Conservation (phyloP, 345 rosid species). For the Eucalyptus fibrosa region DNA sequence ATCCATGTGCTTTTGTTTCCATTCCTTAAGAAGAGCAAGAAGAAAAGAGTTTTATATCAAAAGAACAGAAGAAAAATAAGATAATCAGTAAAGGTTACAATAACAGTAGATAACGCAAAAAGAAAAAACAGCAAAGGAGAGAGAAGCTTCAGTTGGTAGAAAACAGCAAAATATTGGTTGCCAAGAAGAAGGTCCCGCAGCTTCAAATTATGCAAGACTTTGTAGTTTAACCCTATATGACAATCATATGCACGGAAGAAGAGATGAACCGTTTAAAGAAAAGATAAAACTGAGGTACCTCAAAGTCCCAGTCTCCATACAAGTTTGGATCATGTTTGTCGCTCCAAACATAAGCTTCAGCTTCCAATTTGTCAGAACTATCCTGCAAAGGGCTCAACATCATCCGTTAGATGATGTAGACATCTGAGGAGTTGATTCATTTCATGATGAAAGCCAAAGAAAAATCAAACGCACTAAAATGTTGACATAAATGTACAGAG, state of each 20-base stretch:
- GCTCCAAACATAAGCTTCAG: constrained; percentile 60
- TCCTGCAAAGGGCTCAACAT: constrained; percentile 26
- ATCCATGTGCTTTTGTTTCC: constrained; percentile 40
- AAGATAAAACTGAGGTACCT: constrained; percentile 27
- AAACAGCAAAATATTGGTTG: not conserved
- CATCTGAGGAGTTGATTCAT: not conserved
- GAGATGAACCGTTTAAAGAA: not conserved
- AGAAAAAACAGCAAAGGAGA: not conserved
- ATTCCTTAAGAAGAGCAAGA: constrained; percentile 27
- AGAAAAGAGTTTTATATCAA: not conserved
- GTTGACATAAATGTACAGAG: not conserved
- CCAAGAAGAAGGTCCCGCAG: not conserved
- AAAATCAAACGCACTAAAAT: not conserved
- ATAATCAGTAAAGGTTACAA: not conserved
- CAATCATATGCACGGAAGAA: not conserved
- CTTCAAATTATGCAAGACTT: not conserved
- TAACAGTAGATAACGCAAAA: not conserved
- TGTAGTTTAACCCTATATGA: not conserved
- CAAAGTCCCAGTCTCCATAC: constrained; percentile 82
- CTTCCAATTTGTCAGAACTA: constrained; percentile 32
- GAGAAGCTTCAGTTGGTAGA: not conserved
- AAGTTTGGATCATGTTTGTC: constrained; percentile 55
- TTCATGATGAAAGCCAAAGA: not conserved
- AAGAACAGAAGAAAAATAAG: not conserved
- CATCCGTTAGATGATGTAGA: not conserved